Base-by-base conservation (phyloP, 169 alveolate genomes). In the Nephromyces sp. region DNA sequence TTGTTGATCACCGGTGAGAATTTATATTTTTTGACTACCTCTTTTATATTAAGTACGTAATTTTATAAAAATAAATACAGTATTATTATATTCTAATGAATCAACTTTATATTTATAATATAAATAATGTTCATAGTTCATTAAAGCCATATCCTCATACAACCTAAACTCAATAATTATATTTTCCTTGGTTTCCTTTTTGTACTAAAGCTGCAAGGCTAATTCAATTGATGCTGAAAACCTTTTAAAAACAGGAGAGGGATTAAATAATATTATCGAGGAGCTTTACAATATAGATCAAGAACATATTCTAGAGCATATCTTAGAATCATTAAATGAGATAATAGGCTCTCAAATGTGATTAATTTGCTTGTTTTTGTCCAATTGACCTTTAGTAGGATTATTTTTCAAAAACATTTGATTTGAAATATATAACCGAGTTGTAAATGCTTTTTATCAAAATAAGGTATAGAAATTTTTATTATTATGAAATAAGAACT, bases 1-100 rank as follows among this genome's bases (percentile, higher is more conserved):
- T 93, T n/a, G 90, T 91, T 3, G 98, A 93, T 77, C 98, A 93
- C 74, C 66, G 93, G 75, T 64, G 31, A 34, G 74, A n/a, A n/a
- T n/a, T 29, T 15, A 25, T 25, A 0, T 28, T 66, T 6, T 28
- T 5, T 28, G 0, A 25, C 66, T 6, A n/a, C n/a, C n/a, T n/a
- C n/a, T n/a, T n/a, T n/a, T n/a, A n/a, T n/a, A n/a, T n/a, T n/a
- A n/a, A n/a, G n/a, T n/a, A n/a, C n/a, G 8, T 21, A 15, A 22
- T 3, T 15, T 3, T 27, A 5, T 15, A 21, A 0, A 6, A 63
- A 21, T 32, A 52, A 15, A 63, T 3, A 63, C 6, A 63, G 69
- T 43, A 43, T 6, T 43, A 15, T 0, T 15, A 24, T 43, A 6
- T 32, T 25, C 32, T 3, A 15, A 32, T 4, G 66, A 3, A 3